phyloP scores from a whole-genome alignment of 148 eudicot genomes.

The Vaccinium myrtillus region DNA sequence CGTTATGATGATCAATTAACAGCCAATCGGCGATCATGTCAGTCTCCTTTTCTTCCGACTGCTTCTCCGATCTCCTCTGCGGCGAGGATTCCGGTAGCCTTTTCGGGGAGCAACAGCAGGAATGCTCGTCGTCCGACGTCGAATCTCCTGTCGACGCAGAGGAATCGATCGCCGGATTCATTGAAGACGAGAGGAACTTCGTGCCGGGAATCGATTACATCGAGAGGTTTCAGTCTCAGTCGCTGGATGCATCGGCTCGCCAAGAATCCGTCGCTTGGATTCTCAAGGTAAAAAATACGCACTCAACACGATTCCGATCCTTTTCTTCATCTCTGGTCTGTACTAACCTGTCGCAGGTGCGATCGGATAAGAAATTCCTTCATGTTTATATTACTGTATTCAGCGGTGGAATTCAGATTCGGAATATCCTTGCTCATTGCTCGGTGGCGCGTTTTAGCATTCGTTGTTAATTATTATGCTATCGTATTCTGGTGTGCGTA shows the following conservation, averaged over 20 bases:
- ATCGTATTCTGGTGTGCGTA: neutral
- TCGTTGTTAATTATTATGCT: neutral
- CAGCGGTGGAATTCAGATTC: neutral
- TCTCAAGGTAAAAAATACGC: constrained; percentile 58
- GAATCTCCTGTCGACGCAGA: constrained; percentile 42
- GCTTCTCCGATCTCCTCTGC: constrained; percentile 63
- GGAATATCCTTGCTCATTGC: neutral
- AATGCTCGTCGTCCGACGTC: constrained; percentile 42
- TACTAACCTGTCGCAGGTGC: constrained; percentile 5
- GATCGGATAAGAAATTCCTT: neutral
- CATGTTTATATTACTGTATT: neutral
- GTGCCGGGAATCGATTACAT: constrained; percentile 29
- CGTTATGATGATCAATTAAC: constrained; percentile 26
- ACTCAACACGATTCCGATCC: neutral
- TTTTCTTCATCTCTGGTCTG: neutral
- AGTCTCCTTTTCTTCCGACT: constrained; percentile 40
- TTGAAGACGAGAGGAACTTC: constrained; percentile 54
- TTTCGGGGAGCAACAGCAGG: constrained; percentile 34
- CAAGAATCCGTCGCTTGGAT: constrained; percentile 76
- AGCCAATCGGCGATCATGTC: constrained; percentile 37
- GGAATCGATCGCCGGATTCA: constrained; percentile 64
- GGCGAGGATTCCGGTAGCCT: constrained; percentile 57
- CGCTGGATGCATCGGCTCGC: constrained; percentile 54
- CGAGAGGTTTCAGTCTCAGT: constrained; percentile 26
- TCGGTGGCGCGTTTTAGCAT: neutral